Evolutionary conservation across 140 eudicot genomes (phyloP), one percentile per base, ranked within the genome.

Genomic region (Flaveria floridana): DNA sequence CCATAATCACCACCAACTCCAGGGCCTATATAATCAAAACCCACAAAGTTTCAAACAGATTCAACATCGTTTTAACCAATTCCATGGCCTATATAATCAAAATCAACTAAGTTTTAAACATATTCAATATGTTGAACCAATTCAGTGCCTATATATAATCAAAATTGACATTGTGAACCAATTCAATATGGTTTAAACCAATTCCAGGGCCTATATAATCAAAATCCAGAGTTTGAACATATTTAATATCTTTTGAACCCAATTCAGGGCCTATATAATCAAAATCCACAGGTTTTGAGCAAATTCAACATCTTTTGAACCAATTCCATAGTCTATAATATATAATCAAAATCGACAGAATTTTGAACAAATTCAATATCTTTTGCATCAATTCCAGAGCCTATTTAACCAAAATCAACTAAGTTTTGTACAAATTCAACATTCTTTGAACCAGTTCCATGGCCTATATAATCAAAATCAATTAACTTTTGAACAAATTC

Each of bases 1-100:
- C 98, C 96, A 75, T 84, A 89, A 55, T 65, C 85, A 19, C 98
- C 98, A 73, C 95, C 96, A 69, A 82, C 77, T 39, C 80, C 91
- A 26, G 98, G 98, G 23, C 98, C 96, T 90, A 74, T 18, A 82
- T 50, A 53, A 58, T 48, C 56, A 74, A 18, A 56, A 74, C 69
- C 66, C 55, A 75, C 39, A 66, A 26, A 68, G 7, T 52, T 52
- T n/a, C 1, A 15, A n/a, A 15, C 58, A 7, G 6, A 30, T n/a
- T 51, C 46, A 16, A 67, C 25, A 37, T 55, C 2, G 28, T 53
- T 65, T 11, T 10, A 66, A n/a, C 25, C 3, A 66, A 52, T 15
- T 52, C 20, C 10, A 52, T 7, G 0, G 2, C 21, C 21, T 52
- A 52, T 52, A 52, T 16, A n/a, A 1, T 52, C 58, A 52, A 52